phyloP scores from a whole-genome alignment of 768 basidiomycete genomes.

The Auricularia auricula-judae region DNA sequence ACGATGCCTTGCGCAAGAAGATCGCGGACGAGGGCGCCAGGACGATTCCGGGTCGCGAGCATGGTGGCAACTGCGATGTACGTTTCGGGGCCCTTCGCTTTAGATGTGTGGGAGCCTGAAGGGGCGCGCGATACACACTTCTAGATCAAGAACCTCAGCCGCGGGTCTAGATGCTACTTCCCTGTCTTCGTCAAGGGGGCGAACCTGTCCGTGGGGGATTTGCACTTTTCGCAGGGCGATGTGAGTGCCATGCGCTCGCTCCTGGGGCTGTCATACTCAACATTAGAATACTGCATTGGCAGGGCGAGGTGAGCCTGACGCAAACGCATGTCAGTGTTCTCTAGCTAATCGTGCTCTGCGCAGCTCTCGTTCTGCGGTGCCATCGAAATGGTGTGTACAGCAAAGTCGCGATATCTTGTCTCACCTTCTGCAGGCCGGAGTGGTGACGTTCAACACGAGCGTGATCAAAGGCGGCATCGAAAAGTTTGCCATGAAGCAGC shows the following conservation, averaged over 20 bases:
- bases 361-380: conserved; percentile 68
- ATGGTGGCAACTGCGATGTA: conserved; percentile 70
- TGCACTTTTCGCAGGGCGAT: conserved; percentile 75
- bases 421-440: conserved; percentile 38
- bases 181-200: conserved; percentile 70
- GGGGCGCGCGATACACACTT: background rate
- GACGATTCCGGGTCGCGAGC: conserved; percentile 67
- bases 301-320: too few relatives aligned
- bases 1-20: conserved; percentile 34
- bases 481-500: conserved; percentile 63
- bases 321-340: background rate
- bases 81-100: conserved; percentile 12
- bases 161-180: conserved; percentile 63
- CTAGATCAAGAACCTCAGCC: conserved; percentile 59
- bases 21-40: conserved; percentile 58
- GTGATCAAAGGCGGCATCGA: conserved; percentile 66
- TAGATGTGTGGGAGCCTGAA: background rate
- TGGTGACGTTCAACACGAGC: conserved; percentile 59
- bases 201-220: conserved; percentile 65
- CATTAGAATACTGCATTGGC: too few relatives aligned
- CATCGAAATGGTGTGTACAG: conserved; percentile 50
- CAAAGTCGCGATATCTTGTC: background rate
- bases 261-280: too few relatives aligned
- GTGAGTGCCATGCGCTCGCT: conserved; percentile 14
- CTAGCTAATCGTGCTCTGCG: conserved; percentile 9